phyloP scores from a whole-genome alignment of 352 stramenopile genomes.

The Phytophthora foliorum region DNA sequence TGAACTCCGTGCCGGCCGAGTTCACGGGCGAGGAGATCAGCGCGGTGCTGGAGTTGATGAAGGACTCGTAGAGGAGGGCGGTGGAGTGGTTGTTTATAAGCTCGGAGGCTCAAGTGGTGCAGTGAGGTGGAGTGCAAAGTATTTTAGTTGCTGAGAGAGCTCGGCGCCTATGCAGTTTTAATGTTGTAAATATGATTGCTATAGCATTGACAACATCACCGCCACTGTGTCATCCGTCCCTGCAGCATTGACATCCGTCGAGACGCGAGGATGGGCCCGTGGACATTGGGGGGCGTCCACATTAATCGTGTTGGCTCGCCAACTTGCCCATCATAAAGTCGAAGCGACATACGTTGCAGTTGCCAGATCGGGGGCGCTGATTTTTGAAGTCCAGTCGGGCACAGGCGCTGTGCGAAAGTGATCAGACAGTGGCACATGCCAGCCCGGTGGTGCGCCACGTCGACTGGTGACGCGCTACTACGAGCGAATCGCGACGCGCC shows the following conservation, averaged over 20 bases:
- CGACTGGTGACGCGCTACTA: constrained; percentile 15
- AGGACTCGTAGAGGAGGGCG: constrained; percentile 39
- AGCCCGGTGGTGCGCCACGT: constrained; percentile 27
- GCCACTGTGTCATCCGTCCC: neutral
- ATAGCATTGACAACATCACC: constrained; percentile 24
- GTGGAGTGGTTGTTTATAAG: constrained; percentile 41
- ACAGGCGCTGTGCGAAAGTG: constrained; percentile 5
- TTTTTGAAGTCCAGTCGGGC: constrained; percentile 21
- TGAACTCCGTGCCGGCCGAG: constrained; percentile 37
- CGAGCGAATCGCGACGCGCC: constrained; percentile 10
- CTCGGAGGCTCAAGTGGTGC: constrained; percentile 7
- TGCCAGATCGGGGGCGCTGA: constrained; percentile 5
- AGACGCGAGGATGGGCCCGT: constrained; percentile 19
- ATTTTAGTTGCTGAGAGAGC: constrained; percentile 29
- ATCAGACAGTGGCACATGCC: constrained; percentile 16
- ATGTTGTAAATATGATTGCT: constrained; percentile 44
- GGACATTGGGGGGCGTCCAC: neutral
- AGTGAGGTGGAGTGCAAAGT: constrained; percentile 19
- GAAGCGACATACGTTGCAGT: constrained; percentile 17
- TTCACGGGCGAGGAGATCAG: constrained; percentile 63
- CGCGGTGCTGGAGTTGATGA: constrained; percentile 60
- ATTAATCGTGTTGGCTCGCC: constrained; percentile 9
- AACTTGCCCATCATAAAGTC: constrained; percentile 5
- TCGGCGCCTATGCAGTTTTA: constrained; percentile 13
- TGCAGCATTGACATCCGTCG: constrained; percentile 2